These are phyloP conservation scores for Hymenoscyphus occultus DNA, from an alignment of 2,329 filamentous ascomycete species.

Conservation along the genomic window DNA sequence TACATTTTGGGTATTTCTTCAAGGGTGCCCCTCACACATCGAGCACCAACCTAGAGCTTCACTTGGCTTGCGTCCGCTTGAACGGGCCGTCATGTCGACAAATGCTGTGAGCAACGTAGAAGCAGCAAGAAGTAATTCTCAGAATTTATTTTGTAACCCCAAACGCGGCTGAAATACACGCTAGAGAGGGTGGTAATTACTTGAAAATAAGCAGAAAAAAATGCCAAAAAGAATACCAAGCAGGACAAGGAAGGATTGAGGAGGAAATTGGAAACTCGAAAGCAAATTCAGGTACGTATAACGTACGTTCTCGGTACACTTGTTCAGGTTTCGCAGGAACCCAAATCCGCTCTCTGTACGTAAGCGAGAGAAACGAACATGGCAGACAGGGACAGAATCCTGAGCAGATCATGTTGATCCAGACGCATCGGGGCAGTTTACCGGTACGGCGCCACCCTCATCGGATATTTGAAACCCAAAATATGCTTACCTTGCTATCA, in stretches of 20 bases:
- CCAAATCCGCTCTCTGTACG: background rate
- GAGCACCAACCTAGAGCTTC: background rate
- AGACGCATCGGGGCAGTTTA: background rate
- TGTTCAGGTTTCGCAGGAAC: too few relatives aligned
- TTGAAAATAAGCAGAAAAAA: background rate
- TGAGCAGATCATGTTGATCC: constrained; percentile 2
- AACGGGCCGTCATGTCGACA: background rate
- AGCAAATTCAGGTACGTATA: too few relatives aligned
- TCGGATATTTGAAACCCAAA: background rate
- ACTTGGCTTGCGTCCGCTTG: background rate
- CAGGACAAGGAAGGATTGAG: background rate
- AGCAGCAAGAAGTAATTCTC: background rate
- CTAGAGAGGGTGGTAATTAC: background rate
- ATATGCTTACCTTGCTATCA: background rate
- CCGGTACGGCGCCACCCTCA: background rate
- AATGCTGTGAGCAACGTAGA: background rate
- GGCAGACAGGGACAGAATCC: background rate
- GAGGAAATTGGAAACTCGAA: too few relatives aligned
- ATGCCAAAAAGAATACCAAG: background rate
- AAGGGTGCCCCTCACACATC: background rate
- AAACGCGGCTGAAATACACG: background rate
- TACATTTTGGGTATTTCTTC: background rate
- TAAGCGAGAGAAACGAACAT: background rate
- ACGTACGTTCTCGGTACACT: too few relatives aligned
- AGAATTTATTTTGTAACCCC: background rate